Conservation (phyloP, 306 rosid genomes). For the Ziziphus jujuba region DNA sequence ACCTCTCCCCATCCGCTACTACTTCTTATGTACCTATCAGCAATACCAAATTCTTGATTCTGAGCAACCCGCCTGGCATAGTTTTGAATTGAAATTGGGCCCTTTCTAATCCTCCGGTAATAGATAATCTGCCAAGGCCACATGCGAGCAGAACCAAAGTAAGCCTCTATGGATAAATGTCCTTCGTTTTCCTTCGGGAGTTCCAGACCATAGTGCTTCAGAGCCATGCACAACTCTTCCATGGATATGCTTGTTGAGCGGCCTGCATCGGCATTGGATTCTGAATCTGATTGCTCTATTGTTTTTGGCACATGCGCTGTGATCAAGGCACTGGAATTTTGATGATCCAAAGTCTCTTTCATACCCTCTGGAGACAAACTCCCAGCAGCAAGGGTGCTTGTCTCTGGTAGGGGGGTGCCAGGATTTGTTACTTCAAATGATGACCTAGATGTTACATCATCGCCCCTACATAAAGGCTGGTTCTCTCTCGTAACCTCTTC, state of each 20-base stretch:
- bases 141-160: slow-evolving; percentile 61
- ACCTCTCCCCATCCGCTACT: slow-evolving; percentile 75
- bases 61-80: slow-evolving; percentile 66
- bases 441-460: slow-evolving; percentile 1
- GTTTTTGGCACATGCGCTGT: no score
- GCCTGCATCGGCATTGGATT: slow-evolving; percentile 22
- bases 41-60: slow-evolving; percentile 60
- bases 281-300: slow-evolving; percentile 34
- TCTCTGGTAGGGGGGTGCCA: slow-evolving; percentile 17
- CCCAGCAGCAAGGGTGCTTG: slow-evolving; percentile 21
- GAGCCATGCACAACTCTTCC: slow-evolving; percentile 54
- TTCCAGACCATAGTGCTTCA: slow-evolving; percentile 55
- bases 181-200: slow-evolving; percentile 42
- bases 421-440: slow-evolving; percentile 25
- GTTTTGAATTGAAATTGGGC: slow-evolving; percentile 59
- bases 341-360: no score
- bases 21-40: slow-evolving; percentile 65
- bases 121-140: slow-evolving; percentile 77
- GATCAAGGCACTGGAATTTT: no score
- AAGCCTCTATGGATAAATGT: slow-evolving; percentile 33
- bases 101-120: slow-evolving; percentile 66
- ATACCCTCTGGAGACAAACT: slow-evolving; percentile 30
- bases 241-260: slow-evolving; percentile 37
- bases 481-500: slow-evolving; percentile 28
- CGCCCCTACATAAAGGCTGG: slow-evolving; percentile 31